phyloP scores from a whole-genome alignment of 2,329 filamentous ascomycete genomes.

The Spiromastix sp. region DNA sequence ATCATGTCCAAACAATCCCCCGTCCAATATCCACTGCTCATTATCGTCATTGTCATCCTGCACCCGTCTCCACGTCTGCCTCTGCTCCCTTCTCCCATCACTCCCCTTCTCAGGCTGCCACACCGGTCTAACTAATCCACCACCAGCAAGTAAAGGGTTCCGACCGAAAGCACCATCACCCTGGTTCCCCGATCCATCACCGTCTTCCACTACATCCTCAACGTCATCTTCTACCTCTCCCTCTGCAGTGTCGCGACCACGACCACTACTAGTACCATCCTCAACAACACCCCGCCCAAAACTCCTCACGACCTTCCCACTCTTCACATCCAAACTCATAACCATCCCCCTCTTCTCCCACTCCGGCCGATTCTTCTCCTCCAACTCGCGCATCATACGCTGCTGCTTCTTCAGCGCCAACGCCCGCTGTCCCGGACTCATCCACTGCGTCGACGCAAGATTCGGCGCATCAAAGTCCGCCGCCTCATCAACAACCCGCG shows the following conservation, averaged over 20 bases:
- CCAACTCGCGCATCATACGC: slow-evolving; percentile 70
- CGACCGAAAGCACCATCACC: slow-evolving; percentile 27
- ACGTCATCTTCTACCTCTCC: slow-evolving; percentile 14
- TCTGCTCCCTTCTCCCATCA: slow-evolving; percentile 21
- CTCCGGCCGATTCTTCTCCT: slow-evolving; percentile 74
- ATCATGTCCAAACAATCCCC: slow-evolving; percentile 29
- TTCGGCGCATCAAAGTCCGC: slow-evolving; percentile 58
- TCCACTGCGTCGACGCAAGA: slow-evolving; percentile 64
- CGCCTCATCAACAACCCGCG: slow-evolving; percentile 78
- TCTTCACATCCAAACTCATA: slow-evolving; percentile 71
- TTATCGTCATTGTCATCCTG: slow-evolving; percentile 38
- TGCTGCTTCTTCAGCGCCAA: slow-evolving; percentile 78
- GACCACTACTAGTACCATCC: slow-evolving; percentile 12
- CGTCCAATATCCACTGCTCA: slow-evolving; percentile 38
- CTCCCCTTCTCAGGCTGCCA: slow-evolving; percentile 29
- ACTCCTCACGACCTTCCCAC: slow-evolving; percentile 60
- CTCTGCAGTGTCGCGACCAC: too few relatives aligned
- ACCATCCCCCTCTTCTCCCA: slow-evolving; percentile 83
- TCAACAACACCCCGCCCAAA: slow-evolving; percentile 27
- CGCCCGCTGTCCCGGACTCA: slow-evolving; percentile 70
- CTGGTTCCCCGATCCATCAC: slow-evolving; percentile 18
- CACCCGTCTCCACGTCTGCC: slow-evolving; percentile 36
- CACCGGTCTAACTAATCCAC: slow-evolving; percentile 34
- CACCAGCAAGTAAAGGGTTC: slow-evolving; percentile 34
- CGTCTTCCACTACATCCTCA: slow-evolving; percentile 19